Evolutionary conservation across 208 protist genomes (phyloP), one percentile per base, ranked within the genome.

Genomic region (Leishmania martiniquensis): DNA sequence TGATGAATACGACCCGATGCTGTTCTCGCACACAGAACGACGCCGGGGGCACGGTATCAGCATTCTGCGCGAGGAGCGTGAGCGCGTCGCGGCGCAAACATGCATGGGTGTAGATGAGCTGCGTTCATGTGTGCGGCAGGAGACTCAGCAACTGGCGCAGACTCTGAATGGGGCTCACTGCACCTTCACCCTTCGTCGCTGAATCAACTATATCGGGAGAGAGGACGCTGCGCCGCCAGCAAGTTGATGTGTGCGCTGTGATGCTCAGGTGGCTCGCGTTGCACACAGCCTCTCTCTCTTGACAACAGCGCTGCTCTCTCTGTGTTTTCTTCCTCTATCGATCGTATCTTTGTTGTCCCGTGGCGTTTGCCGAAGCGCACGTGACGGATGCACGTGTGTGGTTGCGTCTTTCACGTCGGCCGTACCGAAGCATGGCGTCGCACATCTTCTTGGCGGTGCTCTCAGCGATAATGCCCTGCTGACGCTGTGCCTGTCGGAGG

Each of bases 1-100:
- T 9, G 34, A 60, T 34, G 39, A 60, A 7, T 22, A 10, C 52
- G 7, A 34, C 15, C 17, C 47, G 5, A 32, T 37, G 22, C 12
- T 72, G 17, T 32, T 37, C 32, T 1, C 4, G 47, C 1, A 22
- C 7, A 45, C 15, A 29, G 4, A 44, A 7, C 20, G 34, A 59
- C 44, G 32, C 32, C 15, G 32, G 17, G 29, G 49, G 42, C 69
- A 78, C n/a, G 75, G 75, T 2, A 60, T 54, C 57, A 94, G 88
- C 74, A 91, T 93, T 57, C 66, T 96, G 29, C 88, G 81, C 0
- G 88, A 93, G 32, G 92, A 94, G 79, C 85, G 87, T 4, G 86
- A 88, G 4, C 87, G 86, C n/a, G 78, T 94, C 51, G 86, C 90
- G 62, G 57, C 76, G 20, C 85, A 85, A 15, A 86, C 83, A 74